Base-by-base conservation (phyloP, 768 basidiomycete species). In the Dictyophora rubrovolvata region DNA sequence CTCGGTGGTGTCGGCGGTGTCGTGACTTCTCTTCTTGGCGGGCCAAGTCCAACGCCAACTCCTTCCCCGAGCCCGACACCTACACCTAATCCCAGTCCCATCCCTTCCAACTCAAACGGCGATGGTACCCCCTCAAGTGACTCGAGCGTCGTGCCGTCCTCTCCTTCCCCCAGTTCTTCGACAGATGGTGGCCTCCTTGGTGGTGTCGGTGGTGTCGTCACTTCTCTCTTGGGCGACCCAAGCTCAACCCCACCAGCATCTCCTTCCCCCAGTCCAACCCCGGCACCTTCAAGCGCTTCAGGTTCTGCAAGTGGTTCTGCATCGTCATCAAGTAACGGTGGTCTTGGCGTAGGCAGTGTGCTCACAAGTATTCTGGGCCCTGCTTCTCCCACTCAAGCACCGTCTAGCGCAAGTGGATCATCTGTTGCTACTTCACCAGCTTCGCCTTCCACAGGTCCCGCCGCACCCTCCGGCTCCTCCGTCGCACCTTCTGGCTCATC, bases 381-480 rank as follows among this genome's bases (percentile, higher is more conserved):
- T 22, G 20, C 34, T 33, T 35, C 49, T 20, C 20, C 62, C 12
- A 10, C 63, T 23, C 49, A 60, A 5, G 20, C 60, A 33, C 46
- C 46, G 14, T 28, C 49, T 20, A 48, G 34, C 18, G 36, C 57
- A 5, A 48, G 55, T 52, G 22, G 18, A 14, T 33, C 22, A 10
- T n/a, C 28, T 1, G 23, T 18, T 53, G 49, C 11, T 16, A 58
- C 49, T 4, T 49, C 21, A n/a, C 54, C 14, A 23, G 48, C n/a
- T 5, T 46, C n/a, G 60, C 42, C 56, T 52, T 51, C 21, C 34
- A 55, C 59, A 23, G 59, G 48, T 12, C 53, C 57, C 7, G 42
- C 50, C 22, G 56, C 48, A 55, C 11, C 64, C 56, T 42, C 36
- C 11, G 11, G 55, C 58, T 17, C 57, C 60, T 53, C 67, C 67